Base-by-base conservation (phyloP, 371 early-diverging fungal species). In the Mortierella sp. region DNA sequence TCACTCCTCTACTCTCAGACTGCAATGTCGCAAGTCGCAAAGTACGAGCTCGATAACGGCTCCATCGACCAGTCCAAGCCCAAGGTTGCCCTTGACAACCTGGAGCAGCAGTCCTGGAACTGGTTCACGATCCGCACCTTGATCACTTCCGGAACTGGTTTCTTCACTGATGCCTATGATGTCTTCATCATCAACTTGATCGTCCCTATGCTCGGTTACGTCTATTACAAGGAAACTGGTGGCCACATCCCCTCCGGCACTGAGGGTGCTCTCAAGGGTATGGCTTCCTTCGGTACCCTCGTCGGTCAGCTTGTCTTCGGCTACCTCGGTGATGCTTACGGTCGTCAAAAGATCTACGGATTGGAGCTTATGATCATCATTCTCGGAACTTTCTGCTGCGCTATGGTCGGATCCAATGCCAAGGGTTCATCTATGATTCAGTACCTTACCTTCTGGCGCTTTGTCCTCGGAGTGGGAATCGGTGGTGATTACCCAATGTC, bases 271-370 rank as follows among this genome's bases (percentile, higher is more conserved):
- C 67, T 94, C 67, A 94, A 94, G 83, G 94, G 91, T 53, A 88
- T 94, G 79, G 84, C 93, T n/a, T 87, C 87, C 59, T 89, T 91
- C 62, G 94, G 95, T 67, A 93, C 92, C 41, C 80, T 94, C 6
- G 67, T 92, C 52, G 94, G 95, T 52, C 94, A 95, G 78, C 85
- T 95, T 25, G 45, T 83, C 27, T 95, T 95, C 80, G 95, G 95
- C 61, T 89, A 87, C 77, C 81, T 94, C 60, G 93, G 92, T 65
- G 95, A 95, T 70, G 88, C 91, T 63, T 79, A 89, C 53, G 95
- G 95, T 65, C 91, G 94, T 65, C 85, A 90, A 54, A 64, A 77
- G 57, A 83, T 90, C 69, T 91, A 90, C 64, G 90, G 88, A 41
- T 55, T 85, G 25, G 91, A 88, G 63, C 70, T 91, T 41, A 81